Conservation (phyloP, 805 yeast genomes). For the Yarrowia bubula region DNA sequence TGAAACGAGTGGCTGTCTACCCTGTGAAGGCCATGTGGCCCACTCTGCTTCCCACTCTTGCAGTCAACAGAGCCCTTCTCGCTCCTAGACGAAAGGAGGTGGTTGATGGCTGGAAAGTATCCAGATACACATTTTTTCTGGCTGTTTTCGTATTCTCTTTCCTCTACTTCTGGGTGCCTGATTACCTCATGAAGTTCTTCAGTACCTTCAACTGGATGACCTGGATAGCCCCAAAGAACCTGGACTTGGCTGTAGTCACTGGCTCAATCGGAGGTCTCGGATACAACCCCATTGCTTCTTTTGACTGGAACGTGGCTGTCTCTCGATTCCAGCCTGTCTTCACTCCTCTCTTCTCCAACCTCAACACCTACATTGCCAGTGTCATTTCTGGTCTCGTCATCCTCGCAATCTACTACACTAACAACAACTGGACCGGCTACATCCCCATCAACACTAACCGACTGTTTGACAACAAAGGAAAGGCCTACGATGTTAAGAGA, state of each 20-base stretch:
- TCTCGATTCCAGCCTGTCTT: constrained; percentile 29
- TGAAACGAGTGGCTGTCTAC: constrained; percentile 49
- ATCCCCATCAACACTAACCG: constrained; percentile 57
- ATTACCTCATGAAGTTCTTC: constrained; percentile 59
- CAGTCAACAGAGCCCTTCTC: constrained; percentile 39
- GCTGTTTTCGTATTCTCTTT: constrained; percentile 45
- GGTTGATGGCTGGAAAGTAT: constrained; percentile 62
- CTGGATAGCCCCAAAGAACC: constrained; percentile 55
- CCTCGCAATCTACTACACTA: constrained; percentile 52
- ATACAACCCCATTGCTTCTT: constrained; percentile 44
- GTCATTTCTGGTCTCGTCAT: constrained; percentile 37
- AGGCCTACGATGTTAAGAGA: constrained; percentile 47
- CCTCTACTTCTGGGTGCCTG: constrained; percentile 66
- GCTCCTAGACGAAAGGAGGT: constrained; percentile 43
- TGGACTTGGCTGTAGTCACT: constrained; percentile 58
- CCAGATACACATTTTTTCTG: constrained; percentile 52
- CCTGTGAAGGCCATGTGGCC: constrained; percentile 48
- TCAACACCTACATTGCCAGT: constrained; percentile 28
- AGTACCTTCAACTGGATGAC: constrained; percentile 62
- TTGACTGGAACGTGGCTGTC: constrained; percentile 43
- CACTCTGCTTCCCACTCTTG: constrained; percentile 55
- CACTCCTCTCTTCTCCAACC: constrained; percentile 30
- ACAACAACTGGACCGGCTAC: constrained; percentile 58
- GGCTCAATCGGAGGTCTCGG: constrained; percentile 49
- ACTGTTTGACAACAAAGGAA: constrained; percentile 53